Conservation (phyloP, 768 basidiomycete genomes). For the Gelatoporia subvermispora region DNA sequence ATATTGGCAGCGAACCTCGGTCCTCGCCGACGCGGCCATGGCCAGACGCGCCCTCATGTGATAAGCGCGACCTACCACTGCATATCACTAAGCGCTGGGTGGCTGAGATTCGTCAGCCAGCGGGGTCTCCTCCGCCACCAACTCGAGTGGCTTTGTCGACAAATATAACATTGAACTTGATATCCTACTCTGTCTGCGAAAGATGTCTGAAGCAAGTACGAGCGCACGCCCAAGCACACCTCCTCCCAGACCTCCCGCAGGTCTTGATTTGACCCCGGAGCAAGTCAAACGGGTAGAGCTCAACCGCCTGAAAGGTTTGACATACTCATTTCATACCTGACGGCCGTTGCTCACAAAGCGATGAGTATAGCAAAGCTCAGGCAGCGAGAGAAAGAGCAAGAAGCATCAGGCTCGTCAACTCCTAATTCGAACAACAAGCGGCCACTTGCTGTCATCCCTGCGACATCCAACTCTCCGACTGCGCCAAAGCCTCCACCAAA, state of each 20-base stretch:
- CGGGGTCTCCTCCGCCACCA: background rate
- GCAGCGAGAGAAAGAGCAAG: conserved; percentile 62
- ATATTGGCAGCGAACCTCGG: no score
- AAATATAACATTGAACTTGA: background rate
- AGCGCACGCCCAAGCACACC: conserved; percentile 34
- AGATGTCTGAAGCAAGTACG: conserved; percentile 13
- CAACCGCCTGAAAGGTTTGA: conserved; percentile 68
- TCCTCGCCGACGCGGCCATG: background rate
- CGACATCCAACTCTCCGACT: conserved; percentile 59
- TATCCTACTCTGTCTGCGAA: background rate
- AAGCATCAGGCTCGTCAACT: conserved; percentile 41
- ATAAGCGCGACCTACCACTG: conserved; percentile 7
- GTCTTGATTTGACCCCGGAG: conserved; percentile 50
- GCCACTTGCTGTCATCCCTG: conserved; percentile 52
- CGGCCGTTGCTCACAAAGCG: conserved; percentile 1
- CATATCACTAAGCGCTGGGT: no score
- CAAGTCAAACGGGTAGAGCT: conserved; percentile 70
- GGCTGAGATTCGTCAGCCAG: no score
- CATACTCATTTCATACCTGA: background rate
- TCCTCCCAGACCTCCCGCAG: conserved; percentile 25
- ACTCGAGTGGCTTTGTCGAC: background rate
- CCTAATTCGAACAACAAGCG: conserved; percentile 74
- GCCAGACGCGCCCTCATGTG: conserved; percentile 2
- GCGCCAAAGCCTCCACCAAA: conserved; percentile 43
- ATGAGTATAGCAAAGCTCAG: conserved; percentile 64